Conservation (phyloP, 805 yeast species). For the Lachancea cidri region DNA sequence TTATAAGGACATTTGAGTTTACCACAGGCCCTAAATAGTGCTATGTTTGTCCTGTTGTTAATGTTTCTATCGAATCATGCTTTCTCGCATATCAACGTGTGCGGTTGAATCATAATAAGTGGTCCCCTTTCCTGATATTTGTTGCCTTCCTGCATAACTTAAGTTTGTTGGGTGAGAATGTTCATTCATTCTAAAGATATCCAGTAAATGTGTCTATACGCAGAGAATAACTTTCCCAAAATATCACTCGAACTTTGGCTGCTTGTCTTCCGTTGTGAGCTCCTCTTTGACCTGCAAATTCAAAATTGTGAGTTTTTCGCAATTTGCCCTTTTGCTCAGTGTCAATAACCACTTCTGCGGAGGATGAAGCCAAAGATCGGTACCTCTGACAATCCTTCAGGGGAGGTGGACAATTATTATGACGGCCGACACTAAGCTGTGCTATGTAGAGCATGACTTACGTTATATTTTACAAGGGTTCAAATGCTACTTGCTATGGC, state of each 20-base stretch:
- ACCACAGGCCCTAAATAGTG: no score
- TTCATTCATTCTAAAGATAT: constrained; percentile 10
- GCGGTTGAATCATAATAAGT: no score
- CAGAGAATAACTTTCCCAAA: constrained; percentile 18
- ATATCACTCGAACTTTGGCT: not conserved
- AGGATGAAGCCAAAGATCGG: not conserved
- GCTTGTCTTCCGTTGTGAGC: no score
- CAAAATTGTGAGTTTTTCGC: constrained; percentile 5
- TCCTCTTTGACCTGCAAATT: no score
- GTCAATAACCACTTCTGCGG: not conserved
- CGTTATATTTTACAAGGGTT: no score
- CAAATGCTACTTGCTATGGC: no score
- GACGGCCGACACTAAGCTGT: no score
- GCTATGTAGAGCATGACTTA: not conserved
- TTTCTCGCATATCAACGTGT: no score
- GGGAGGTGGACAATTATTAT: no score
- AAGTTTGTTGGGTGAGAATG: constrained; percentile 26
- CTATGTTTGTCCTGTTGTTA: not conserved
- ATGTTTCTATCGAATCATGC: not conserved
- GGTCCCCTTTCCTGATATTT: no score
- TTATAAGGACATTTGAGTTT: no score
- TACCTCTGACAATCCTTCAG: no score
- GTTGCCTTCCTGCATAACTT: constrained; percentile 27
- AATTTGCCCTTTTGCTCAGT: not conserved
- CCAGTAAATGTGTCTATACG: constrained; percentile 35